These are phyloP conservation scores for Obelidium mucronatum DNA, from an alignment of 192 early-diverging fungal genomes.

Conservation along the genomic window DNA sequence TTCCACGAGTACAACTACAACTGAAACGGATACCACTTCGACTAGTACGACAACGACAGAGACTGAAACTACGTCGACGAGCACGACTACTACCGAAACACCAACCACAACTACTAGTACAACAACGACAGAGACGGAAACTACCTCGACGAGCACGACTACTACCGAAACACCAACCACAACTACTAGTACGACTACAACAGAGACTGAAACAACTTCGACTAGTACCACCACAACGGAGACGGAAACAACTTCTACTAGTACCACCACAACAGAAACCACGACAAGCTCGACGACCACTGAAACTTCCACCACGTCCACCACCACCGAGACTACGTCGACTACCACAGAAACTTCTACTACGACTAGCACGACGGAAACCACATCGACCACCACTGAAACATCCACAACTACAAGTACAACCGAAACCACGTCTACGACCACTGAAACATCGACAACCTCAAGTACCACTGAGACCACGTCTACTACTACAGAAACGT, in stretches of 20 bases:
- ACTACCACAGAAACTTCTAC: background rate
- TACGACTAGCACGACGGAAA: background rate
- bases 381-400: background rate
- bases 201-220: background rate
- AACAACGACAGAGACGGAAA: background rate
- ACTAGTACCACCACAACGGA: background rate
- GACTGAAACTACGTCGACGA: constrained; percentile 1
- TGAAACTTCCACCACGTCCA: background rate
- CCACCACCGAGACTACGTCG: background rate
- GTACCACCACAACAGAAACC: background rate
- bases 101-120: background rate
- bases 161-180: background rate
- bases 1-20: constrained; percentile 3
- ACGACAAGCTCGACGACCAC: background rate
- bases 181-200: background rate
- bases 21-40: constrained; percentile 2
- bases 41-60: constrained; percentile 1
- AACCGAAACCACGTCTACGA: background rate
- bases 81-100: background rate
- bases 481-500: background rate
- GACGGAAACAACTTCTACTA: background rate
- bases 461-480: constrained; percentile 10
- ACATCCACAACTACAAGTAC: constrained; percentile 23
- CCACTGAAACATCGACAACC: constrained; percentile 3
- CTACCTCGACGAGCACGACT: background rate